Percentiles rank a stretch among this genome's conserved stretches.
phyloP scores from a whole-genome alignment of 208 protist species.

The Kentomonas sorsogonicus region DNA sequence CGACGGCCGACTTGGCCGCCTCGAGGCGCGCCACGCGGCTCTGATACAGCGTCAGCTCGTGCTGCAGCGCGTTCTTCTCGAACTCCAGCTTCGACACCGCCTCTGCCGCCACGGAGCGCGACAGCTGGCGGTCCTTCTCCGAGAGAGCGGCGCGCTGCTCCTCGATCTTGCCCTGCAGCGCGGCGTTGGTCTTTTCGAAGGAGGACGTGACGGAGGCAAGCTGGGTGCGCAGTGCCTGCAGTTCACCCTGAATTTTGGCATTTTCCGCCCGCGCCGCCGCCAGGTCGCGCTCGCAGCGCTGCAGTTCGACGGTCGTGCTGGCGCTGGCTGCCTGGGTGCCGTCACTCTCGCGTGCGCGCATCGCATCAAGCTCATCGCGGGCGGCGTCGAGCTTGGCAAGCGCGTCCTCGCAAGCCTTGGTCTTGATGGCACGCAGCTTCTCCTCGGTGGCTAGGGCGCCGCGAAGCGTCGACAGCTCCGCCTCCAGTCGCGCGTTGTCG shows the following conservation, averaged over 20 bases:
- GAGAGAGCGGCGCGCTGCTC: constrained; percentile 28
- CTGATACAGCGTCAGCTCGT: constrained; percentile 32
- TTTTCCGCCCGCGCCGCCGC: constrained; percentile 3
- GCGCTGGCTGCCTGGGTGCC: not conserved
- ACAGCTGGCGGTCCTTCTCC: constrained; percentile 23
- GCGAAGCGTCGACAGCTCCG: constrained; percentile 29
- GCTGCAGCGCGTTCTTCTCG: constrained; percentile 34
- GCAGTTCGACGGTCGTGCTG: not conserved
- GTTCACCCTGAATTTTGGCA: constrained; percentile 12
- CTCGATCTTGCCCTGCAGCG: constrained; percentile 31
- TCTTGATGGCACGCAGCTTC: constrained; percentile 42
- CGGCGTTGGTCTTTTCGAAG: constrained; percentile 29
- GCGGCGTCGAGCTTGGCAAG: constrained; percentile 11
- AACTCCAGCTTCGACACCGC: constrained; percentile 28
- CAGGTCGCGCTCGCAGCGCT: not conserved
- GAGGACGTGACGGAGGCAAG: constrained; percentile 23
- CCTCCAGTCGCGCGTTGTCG: constrained; percentile 32
- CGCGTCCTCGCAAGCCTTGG: constrained; percentile 19
- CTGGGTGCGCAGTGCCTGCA: constrained; percentile 21
- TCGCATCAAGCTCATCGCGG: constrained; percentile 24
- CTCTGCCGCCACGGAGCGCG: constrained; percentile 23
- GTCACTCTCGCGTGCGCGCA: not conserved
- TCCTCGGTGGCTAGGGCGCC: constrained; percentile 41
- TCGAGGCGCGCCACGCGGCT: constrained; percentile 32
- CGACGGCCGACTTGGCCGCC: constrained; percentile 4